Base-by-base conservation (phyloP, 164 flowering plant species). In the Stephania cephalantha region DNA sequence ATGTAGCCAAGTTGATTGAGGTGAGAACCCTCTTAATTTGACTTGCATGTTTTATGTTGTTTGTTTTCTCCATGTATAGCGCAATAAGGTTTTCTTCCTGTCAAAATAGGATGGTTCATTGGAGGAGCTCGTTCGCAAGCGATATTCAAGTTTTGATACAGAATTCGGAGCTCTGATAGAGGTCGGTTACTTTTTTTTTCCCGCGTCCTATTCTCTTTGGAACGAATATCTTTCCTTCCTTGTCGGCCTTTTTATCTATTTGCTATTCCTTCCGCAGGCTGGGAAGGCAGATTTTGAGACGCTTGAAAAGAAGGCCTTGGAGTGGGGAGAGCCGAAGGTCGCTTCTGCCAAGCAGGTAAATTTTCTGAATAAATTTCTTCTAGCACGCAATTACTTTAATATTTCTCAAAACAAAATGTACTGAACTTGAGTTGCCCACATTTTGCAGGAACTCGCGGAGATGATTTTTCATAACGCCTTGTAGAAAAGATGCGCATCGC, bases 271-370 rank as follows among this genome's bases (percentile, higher is more conserved):
- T 31, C n/a, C 13, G 75, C 87, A 95, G 99, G 93, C 91, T 77
- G 98, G 98, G n/a, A 93, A 90, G 83, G 94, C 86, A 73, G 97
- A 92, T 84, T 93, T 93, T 77, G 97, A 90, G 55, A 30, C 69
- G 65, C 93, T 95, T 15, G 98, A 95, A 85, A 92, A 90, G 87
- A 89, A 86, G 77, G 95, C 89, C 53, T 73, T 85, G 77, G 92
- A 95, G 84, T 88, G 91, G 97, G 98, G 97, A 53, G 99, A 95
- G 76, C 98, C 97, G 10, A 85, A 85, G 78, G 97, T 93, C 79
- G 83, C 92, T 73, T 95, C 99, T 64, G 98, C 87, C 0, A 95
- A 95, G 82, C 99, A 95, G 97, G 98, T 95, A 87, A 35, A 30
- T 1, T n/a, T n/a, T 5, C 2, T 1, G 0, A n/a, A 18, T 6